phyloP scores from a whole-genome alignment of 1,139 yeast genomes.

The Scheffersomyces illinoinensis region DNA sequence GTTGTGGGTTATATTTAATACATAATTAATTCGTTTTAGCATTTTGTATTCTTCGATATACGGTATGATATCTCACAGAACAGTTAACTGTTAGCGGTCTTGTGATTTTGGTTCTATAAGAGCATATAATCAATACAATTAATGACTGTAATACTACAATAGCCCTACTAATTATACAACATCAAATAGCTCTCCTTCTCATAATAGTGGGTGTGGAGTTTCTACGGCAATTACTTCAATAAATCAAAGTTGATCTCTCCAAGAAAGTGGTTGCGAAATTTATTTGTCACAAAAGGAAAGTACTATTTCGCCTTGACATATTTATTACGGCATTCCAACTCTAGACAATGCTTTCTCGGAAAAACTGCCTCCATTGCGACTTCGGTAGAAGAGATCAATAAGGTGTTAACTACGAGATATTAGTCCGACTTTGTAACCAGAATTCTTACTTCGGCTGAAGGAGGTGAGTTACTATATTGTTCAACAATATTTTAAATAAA shows the following conservation, averaged over 20 bases:
- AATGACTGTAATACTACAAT: too few species aligned
- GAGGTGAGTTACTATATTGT: neutral
- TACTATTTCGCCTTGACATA: neutral
- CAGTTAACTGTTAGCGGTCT: neutral
- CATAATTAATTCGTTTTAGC: neutral
- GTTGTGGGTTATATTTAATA: neutral
- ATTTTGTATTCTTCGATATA: neutral
- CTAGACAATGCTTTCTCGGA: neutral
- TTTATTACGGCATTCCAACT: neutral
- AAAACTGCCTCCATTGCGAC: neutral
- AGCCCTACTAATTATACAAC: neutral
- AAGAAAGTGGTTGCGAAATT: neutral
- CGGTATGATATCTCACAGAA: neutral
- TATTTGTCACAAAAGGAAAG: neutral
- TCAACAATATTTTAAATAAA: neutral
- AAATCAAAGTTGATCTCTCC: neutral
- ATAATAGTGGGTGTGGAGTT: neutral
- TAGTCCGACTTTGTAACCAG: neutral
- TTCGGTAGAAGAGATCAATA: neutral
- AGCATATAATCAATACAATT: too few species aligned
- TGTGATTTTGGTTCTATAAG: too few species aligned
- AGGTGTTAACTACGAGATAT: neutral
- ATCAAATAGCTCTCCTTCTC: neutral
- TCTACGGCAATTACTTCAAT: neutral
- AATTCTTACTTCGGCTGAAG: neutral